These are phyloP conservation scores for Camellia granthamiana DNA, from an alignment of 148 eudicot species.

Conservation along the genomic window DNA sequence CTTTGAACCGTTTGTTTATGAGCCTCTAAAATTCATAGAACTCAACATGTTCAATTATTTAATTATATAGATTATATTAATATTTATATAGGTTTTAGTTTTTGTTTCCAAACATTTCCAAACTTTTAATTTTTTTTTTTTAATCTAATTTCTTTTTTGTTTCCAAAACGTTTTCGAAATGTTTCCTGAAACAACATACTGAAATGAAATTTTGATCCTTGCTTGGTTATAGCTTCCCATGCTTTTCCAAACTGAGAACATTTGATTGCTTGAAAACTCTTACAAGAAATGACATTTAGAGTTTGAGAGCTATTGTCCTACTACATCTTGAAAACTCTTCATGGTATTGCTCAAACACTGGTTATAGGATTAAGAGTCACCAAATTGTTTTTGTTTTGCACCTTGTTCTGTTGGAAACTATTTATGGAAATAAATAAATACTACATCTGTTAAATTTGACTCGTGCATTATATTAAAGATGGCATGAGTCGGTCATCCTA, in stretches of 20 bases:
- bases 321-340: neutral
- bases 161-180: too few relatives aligned
- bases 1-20: too few relatives aligned
- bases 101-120: too few relatives aligned
- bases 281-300: neutral
- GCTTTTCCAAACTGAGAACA: neutral
- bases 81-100: too few relatives aligned
- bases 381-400: neutral
- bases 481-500: neutral
- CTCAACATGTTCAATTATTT: too few relatives aligned
- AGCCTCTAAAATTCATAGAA: too few relatives aligned
- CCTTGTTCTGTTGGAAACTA: neutral
- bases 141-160: too few relatives aligned
- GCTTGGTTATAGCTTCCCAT: neutral
- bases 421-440: too few relatives aligned
- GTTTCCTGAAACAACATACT: too few relatives aligned
- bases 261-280: neutral
- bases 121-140: too few relatives aligned
- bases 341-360: neutral
- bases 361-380: neutral
- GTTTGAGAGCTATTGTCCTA: neutral
- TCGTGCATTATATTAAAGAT: neutral
- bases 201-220: too few relatives aligned
- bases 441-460: neutral
- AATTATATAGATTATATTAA: too few relatives aligned